phyloP scores from a whole-genome alignment of 2,329 filamentous ascomycete species.

The Diaporthe caulivora region DNA sequence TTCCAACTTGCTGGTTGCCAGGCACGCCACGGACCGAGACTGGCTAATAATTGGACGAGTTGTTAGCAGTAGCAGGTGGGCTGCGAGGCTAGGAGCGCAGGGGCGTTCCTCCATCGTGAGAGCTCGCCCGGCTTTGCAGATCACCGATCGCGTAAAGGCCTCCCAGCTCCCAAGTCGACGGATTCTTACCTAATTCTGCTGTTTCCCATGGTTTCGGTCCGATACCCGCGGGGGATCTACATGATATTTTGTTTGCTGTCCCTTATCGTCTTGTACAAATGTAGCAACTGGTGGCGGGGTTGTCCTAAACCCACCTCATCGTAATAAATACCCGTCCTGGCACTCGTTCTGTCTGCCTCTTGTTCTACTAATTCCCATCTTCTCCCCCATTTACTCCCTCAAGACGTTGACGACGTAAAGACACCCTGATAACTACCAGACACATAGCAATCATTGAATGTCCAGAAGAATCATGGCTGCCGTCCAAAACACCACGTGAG shows the following conservation, averaged over 20 bases:
- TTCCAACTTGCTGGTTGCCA: slow-evolving; percentile 3
- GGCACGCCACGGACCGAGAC: slow-evolving; percentile 1
- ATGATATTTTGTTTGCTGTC: not conserved
- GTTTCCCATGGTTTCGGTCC: not conserved
- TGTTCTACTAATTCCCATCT: not conserved
- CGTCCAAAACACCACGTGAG: slow-evolving; percentile 46
- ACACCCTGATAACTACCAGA: not conserved
- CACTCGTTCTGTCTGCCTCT: not conserved
- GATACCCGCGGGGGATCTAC: not conserved
- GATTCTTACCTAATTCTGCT: slow-evolving; percentile 7
- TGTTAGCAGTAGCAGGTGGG: no score
- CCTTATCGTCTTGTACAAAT: slow-evolving; percentile 2
- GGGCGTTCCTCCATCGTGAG: not conserved
- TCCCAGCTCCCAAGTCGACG: not conserved
- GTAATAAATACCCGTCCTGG: slow-evolving; percentile 31
- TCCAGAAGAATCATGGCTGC: slow-evolving; percentile 46
- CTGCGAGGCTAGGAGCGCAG: not conserved
- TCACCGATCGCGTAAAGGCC: slow-evolving; percentile 12
- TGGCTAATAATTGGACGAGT: no score
- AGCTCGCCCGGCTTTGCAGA: slow-evolving; percentile 32
- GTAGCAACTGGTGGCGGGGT: not conserved
- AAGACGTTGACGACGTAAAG: not conserved
- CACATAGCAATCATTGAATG: slow-evolving; percentile 4
- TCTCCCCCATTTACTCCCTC: not conserved
- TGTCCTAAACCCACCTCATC: not conserved